Percentiles rank a stretch among this genome's conserved stretches.
Conservation (phyloP, 495 filamentous ascomycete genomes). For the Daldinia concentrica region DNA sequence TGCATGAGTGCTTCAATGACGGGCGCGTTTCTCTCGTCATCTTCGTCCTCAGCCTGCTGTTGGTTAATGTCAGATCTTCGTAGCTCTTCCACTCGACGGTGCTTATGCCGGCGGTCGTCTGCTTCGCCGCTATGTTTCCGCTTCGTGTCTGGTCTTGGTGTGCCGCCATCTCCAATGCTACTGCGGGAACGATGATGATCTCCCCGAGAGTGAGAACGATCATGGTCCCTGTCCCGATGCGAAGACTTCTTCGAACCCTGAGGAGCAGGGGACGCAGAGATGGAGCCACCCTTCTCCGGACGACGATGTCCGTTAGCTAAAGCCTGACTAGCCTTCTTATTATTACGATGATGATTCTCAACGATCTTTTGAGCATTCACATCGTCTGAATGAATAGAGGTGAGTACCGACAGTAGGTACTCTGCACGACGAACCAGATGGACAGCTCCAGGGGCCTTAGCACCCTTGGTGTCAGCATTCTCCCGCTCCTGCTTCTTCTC, state of each 20-base stretch:
- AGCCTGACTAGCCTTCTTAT: slow-evolving; percentile 63
- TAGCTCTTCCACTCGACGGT: slow-evolving; percentile 49
- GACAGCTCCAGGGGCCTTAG: slow-evolving; percentile 93
- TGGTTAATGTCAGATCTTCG: slow-evolving; percentile 41
- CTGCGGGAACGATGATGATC: slow-evolving; percentile 62
- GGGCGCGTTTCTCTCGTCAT: slow-evolving; percentile 52
- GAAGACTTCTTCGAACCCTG: slow-evolving; percentile 53
- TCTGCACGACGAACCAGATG: slow-evolving; percentile 95
- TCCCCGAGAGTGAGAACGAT: slow-evolving; percentile 48
- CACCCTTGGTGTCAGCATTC: slow-evolving; percentile 77
- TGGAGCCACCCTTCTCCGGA: slow-evolving; percentile 60
- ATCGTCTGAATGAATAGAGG: slow-evolving; percentile 76
- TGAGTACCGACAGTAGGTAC: slow-evolving; percentile 90
- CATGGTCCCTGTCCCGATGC: slow-evolving; percentile 53
- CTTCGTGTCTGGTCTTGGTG: slow-evolving; percentile 55
- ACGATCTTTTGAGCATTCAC: slow-evolving; percentile 79
- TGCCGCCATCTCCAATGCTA: slow-evolving; percentile 55
- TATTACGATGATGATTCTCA: slow-evolving; percentile 90
- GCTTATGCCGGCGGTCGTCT: slow-evolving; percentile 49
- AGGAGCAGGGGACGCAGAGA: slow-evolving; percentile 68
- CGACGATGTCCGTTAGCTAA: slow-evolving; percentile 62
- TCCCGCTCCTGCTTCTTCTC: slow-evolving; percentile 92
- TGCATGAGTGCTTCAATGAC: slow-evolving; percentile 57
- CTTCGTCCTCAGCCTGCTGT: slow-evolving; percentile 51
- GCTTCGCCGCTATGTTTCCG: slow-evolving; percentile 53